phyloP scores from a whole-genome alignment of 148 eudicot species.

The Euryodendron excelsum region DNA sequence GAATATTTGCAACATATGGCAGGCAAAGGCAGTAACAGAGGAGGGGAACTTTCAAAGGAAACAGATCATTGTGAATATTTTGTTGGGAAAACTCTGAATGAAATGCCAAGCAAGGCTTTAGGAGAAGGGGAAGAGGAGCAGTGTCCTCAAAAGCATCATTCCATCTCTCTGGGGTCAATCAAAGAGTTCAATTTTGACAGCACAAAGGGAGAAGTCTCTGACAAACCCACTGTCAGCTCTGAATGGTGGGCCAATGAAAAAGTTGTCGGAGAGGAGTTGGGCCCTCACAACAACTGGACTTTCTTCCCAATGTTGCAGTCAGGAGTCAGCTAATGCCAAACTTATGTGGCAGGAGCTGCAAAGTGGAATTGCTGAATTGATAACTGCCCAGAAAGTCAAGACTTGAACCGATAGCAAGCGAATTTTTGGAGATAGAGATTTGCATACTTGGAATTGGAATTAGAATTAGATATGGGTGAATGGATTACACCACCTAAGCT shows the following conservation, averaged over 20 bases:
- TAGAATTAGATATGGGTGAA: neutral
- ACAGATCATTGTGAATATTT: no score
- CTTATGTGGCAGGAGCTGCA: neutral
- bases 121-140: constrained; percentile 34
- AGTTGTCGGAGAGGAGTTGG: constrained; percentile 39
- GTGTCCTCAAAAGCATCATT: constrained; percentile 46
- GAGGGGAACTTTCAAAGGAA: no score
- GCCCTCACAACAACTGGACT: constrained; percentile 66
- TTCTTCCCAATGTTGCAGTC: constrained; percentile 81
- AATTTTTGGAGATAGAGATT: constrained; percentile 8
- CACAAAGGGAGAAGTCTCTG: constrained; percentile 38
- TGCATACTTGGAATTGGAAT: neutral
- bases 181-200: constrained; percentile 88
- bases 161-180: constrained; percentile 67
- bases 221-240: constrained; percentile 33
- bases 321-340: constrained; percentile 46
- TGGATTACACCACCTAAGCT: neutral
- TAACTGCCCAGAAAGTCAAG: no score
- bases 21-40: no score
- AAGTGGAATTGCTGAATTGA: neutral
- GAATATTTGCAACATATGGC: no score
- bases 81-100: constrained; percentile 25
- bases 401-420: no score
- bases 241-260: constrained; percentile 81
- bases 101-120: constrained; percentile 24